Evolutionary conservation across 2,329 filamentous ascomycete genomes (phyloP), one percentile per base, ranked within the genome.

Genomic region (Colletotrichum sansevieriae): DNA sequence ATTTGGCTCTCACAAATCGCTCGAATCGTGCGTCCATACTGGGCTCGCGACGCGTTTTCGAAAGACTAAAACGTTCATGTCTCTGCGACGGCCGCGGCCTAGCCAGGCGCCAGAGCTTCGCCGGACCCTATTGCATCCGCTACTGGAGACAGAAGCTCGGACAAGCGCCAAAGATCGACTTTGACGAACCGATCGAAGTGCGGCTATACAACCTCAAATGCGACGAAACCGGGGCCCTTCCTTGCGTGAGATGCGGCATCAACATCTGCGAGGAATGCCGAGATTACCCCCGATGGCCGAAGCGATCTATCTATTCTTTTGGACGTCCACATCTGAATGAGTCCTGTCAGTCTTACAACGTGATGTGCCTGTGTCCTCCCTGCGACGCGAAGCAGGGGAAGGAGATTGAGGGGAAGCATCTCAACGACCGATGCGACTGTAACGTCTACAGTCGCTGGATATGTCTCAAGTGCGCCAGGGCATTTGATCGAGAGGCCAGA

Each of bases 31-130:
- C 46, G 0, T 37, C 64, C 29, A 68, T 71, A 5, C 55, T 66
- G 8, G 60, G 20, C 6, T 65, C 68, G 3, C 6, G 7, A 2
- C 13, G n/a, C 12, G 25, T 70, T 35, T 71, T 71, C 43, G 15
- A 68, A 4, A 43, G 12, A 2, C 68, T 71, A 7, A 58, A 20
- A 8, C 56, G 62, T 3, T 55, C 41, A 20, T 60, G 59, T 20
- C 49, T 62, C 25, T 71, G 70, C 46, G 68, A 70, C 46, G 64
- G 70, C 1, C 70, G 46, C 11, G 70, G 70, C 46, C 52, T 71
- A 1, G 20, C 46, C 13, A 12, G 6, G 4, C 64, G 68, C 43
- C 68, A 65, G 8, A 35, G 25, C 46, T 56, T 59, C 46, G 18
- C 20, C 5, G 39, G 51, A 3, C 52, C 47, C 2, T 33, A 67